Conservation (phyloP, 371 early-diverging fungal species). For the Mortierella sp. region DNA sequence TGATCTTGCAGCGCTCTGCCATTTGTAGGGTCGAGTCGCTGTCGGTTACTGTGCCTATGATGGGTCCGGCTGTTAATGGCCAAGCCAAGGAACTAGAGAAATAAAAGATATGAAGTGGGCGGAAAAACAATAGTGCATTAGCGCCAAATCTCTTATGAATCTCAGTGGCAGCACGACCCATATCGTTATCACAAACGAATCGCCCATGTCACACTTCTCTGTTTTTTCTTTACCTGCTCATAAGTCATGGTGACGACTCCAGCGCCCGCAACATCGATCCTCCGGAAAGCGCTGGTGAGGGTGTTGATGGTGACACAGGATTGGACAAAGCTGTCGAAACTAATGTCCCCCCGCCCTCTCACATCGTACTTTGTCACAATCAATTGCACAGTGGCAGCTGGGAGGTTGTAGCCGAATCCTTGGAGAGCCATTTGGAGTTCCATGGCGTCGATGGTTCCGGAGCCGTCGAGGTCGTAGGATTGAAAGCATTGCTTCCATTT, state of each 20-base stretch:
- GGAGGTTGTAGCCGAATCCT: slow-evolving; percentile 72
- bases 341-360: slow-evolving; percentile 78
- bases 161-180: no score
- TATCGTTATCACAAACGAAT: neutral
- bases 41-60: no score
- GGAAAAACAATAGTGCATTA: neutral
- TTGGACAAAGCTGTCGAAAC: slow-evolving; percentile 89
- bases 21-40: no score
- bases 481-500: slow-evolving; percentile 85
- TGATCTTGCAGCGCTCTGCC: no score
- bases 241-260: slow-evolving; percentile 86
- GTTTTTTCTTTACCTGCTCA: slow-evolving; percentile 81
- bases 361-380: slow-evolving; percentile 82
- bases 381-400: slow-evolving; percentile 58
- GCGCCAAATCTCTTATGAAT: neutral
- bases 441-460: slow-evolving; percentile 79
- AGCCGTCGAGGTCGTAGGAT: slow-evolving; percentile 84
- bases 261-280: slow-evolving; percentile 78
- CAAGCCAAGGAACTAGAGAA: slow-evolving; percentile 64
- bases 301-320: slow-evolving; percentile 86
- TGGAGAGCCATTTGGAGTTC: slow-evolving; percentile 84
- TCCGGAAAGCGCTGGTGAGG: slow-evolving; percentile 82
- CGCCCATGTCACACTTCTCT: no score
- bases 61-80: slow-evolving; percentile 63
- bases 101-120: neutral